phyloP scores from a whole-genome alignment of 2,329 filamentous ascomycete genomes.

The Paraphoma sp. region DNA sequence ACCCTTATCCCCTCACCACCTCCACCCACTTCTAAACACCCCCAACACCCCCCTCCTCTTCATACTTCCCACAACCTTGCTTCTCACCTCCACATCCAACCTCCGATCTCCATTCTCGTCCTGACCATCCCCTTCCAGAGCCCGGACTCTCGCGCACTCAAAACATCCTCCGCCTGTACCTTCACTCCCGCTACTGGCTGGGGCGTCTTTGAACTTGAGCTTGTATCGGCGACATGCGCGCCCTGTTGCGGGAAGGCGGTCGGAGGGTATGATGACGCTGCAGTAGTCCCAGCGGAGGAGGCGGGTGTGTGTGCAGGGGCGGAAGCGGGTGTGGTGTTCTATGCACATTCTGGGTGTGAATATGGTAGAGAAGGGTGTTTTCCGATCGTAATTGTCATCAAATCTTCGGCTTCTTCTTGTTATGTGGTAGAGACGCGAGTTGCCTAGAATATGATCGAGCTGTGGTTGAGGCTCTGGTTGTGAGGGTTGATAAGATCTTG shows the following conservation, averaged over 20 bases:
- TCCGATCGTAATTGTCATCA: not conserved
- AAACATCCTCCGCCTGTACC: not conserved
- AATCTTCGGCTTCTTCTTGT: not conserved
- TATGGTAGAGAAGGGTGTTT: not conserved
- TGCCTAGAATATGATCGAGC: not conserved
- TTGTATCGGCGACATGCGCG: constrained; percentile 11
- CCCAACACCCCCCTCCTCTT: not conserved
- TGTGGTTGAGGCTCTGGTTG: not conserved
- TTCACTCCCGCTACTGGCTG: no score
- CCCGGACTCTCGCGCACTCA: not conserved
- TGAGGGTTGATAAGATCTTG: no score
- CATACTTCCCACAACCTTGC: not conserved
- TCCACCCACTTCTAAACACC: not conserved
- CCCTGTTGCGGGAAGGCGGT: constrained; percentile 7
- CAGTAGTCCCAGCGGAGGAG: constrained; percentile 21
- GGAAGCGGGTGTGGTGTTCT: constrained; percentile 10
- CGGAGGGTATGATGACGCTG: constrained; percentile 3
- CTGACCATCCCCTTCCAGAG: not conserved
- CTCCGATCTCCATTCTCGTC: not conserved
- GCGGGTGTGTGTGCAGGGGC: constrained; percentile 16
- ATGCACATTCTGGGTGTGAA: constrained; percentile 17
- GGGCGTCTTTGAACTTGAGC: constrained; percentile 11
- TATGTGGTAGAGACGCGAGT: no score
- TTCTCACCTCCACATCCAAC: not conserved
- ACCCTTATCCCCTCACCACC: not conserved